Percentiles rank a stretch among this genome's conserved stretches.
phyloP scores from a whole-genome alignment of 106 monocot species.

The Platanthera guangdongensis region DNA sequence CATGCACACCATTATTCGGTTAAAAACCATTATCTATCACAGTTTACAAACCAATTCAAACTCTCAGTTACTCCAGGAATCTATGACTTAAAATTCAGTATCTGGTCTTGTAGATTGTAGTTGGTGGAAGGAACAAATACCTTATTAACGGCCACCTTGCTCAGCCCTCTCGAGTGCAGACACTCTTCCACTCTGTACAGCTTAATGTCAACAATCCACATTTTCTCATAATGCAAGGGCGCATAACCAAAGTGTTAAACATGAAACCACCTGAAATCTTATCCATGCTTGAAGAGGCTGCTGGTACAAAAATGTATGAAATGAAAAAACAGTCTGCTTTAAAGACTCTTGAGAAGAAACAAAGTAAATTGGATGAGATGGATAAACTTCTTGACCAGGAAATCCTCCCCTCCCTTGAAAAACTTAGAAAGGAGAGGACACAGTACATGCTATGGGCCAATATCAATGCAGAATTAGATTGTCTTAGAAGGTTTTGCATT shows the following conservation, averaged over 20 bases:
- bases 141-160: slow-evolving; percentile 91
- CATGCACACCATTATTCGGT: no score
- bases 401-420: slow-evolving; percentile 91
- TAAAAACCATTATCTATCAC: background rate
- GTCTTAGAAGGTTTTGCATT: slow-evolving; percentile 76
- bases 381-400: slow-evolving; percentile 93
- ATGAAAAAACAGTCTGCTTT: slow-evolving; percentile 82
- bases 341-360: slow-evolving; percentile 93
- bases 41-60: background rate
- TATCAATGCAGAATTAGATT: slow-evolving; percentile 80
- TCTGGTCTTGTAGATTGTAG: slow-evolving; percentile 54
- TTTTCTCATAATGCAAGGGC: slow-evolving; percentile 99
- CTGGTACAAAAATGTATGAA: slow-evolving; percentile 98
- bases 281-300: slow-evolving; percentile 98
- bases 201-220: slow-evolving; percentile 98
- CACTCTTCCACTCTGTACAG: slow-evolving; percentile 93
- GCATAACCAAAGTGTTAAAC: slow-evolving; percentile 93
- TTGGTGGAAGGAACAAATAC: slow-evolving; percentile 92
- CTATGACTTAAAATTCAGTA: background rate
- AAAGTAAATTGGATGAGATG: slow-evolving; percentile 92
- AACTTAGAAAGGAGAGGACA: slow-evolving; percentile 79
- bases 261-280: slow-evolving; percentile 98
- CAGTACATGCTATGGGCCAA: slow-evolving; percentile 97
- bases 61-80: background rate
- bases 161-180: slow-evolving; percentile 91